Evolutionary conservation across 352 stramenopile species (phyloP).

Genomic region (Pythium biforme): DNA sequence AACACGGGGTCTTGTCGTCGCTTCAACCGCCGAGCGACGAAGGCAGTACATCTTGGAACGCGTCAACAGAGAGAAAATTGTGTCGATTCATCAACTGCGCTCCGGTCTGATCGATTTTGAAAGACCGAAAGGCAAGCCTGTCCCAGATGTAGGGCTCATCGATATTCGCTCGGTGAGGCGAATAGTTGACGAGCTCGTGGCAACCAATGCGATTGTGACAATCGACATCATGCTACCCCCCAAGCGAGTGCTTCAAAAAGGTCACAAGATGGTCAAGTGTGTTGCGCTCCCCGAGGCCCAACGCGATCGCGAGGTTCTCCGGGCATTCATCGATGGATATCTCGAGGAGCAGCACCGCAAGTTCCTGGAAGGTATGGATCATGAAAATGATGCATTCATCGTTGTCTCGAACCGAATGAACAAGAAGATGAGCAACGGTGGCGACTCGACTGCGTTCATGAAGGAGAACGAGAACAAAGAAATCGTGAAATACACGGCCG

Average conservation of each 20-base stretch:
- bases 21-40: conserved; percentile 52
- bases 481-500: conserved; percentile 59
- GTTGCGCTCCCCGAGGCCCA: conserved; percentile 58
- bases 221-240: conserved; percentile 70
- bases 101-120: conserved; percentile 53
- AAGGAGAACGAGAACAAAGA: conserved; percentile 40
- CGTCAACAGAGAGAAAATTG: conserved; percentile 57
- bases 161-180: conserved; percentile 68
- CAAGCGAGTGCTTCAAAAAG: conserved; percentile 68
- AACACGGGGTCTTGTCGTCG: conserved; percentile 44
- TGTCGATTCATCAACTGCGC: conserved; percentile 67
- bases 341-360: conserved; percentile 66
- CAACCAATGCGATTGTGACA: conserved; percentile 41
- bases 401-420: conserved; percentile 50
- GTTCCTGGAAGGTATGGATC: conserved; percentile 50
- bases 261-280: conserved; percentile 61
- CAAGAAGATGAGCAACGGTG: conserved; percentile 21
- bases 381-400: conserved; percentile 60
- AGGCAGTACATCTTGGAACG: conserved; percentile 58
- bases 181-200: conserved; percentile 64
- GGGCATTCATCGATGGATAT: conserved; percentile 59
- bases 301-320: conserved; percentile 45
- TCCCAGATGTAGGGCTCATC: conserved; percentile 34
- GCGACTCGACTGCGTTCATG: conserved; percentile 17
- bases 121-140: conserved; percentile 24